Base-by-base conservation (phyloP, 306 rosid genomes). In the Gynostemma pentaphyllum region DNA sequence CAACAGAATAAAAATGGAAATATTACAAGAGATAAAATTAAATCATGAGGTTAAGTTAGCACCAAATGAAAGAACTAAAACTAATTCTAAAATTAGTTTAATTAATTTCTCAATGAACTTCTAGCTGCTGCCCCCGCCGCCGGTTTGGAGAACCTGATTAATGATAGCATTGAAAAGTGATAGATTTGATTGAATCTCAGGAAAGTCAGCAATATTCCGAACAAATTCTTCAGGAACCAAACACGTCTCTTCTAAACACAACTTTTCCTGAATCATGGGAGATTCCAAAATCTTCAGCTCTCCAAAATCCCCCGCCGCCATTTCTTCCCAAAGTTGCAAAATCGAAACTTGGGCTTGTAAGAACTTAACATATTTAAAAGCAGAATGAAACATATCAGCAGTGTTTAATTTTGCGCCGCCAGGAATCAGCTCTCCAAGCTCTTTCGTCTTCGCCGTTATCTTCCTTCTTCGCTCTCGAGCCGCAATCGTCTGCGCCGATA, bases 341-440 rank as follows among this genome's bases (percentile, higher is more conserved):
- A 92, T 41, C 0, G 45, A 52, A 19, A 82, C 73, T 79, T 92
- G 98, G 3, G 85, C 78, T 75, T 86, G 86, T 80, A 92, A 76
- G 80, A 37, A 88, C 72, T 84, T 80, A 9, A 92, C 86, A 62
- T 88, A 92, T 29, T 77, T 92, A 26, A 68, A 70, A 57, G 96
- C 95, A 55, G 95, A 73, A 36, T 71, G 74, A n/a, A 92, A 51
- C 98, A 92, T 92, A 66, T 88, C 95, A 37, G 96, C 98, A 14
- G 98, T 83, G 71, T 86, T 92, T 95, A 92, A 80, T 76, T 82
- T 88, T 23, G 44, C 68, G 5, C 90, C 96, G 14, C 95, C 87
- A 0, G 98, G 94, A 10, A 88, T 74, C 68, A 85, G 67, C 72
- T 74, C 89, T 9, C 94, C 95, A 5, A 92, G 88, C 76, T 88